A percentile compares a stretch with the other conserved stretches of the same genome.
Evolutionary conservation across 441 rosid genomes (phyloP).

Genomic region (Pelargonium australe): DNA sequence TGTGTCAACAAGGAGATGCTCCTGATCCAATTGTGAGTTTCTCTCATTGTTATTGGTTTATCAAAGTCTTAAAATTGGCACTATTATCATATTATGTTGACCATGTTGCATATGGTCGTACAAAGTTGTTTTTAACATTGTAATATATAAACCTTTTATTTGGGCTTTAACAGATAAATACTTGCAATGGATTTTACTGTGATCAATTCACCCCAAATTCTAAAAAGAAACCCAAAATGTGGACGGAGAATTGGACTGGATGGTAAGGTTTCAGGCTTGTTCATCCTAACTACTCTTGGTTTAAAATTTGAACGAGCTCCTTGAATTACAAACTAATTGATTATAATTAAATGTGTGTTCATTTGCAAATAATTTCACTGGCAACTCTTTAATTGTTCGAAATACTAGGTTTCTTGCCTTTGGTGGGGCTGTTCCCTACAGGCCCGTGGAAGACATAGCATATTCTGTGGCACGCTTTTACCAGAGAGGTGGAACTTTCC

Average conservation of each 20-base stretch:
- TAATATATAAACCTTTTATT: no score
- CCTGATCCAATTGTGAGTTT: constrained; percentile 66
- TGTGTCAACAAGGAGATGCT: constrained; percentile 71
- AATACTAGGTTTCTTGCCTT: constrained; percentile 48
- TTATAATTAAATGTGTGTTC: neutral
- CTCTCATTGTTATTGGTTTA: neutral
- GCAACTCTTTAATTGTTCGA: neutral
- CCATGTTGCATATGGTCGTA: neutral
- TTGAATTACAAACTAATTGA: neutral
- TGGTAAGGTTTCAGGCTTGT: constrained; percentile 35
- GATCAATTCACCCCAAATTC: constrained; percentile 77
- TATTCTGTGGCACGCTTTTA: constrained; percentile 69
- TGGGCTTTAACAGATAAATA: constrained; percentile 36
- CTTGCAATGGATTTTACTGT: constrained; percentile 73
- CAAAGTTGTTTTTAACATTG: no score
- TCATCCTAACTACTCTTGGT: neutral
- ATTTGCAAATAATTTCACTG: neutral
- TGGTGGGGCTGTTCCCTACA: constrained; percentile 55
- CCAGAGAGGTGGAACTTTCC: constrained; percentile 75
- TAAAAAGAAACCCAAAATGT: constrained; percentile 56
- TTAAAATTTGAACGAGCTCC: neutral
- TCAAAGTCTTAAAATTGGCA: neutral
- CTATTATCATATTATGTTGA: neutral
- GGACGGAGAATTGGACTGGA: constrained; percentile 83
- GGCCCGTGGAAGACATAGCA: constrained; percentile 66